These are phyloP conservation scores for Pleurotus cornucopiae DNA, from an alignment of 768 basidiomycete genomes.

Conservation along the genomic window DNA sequence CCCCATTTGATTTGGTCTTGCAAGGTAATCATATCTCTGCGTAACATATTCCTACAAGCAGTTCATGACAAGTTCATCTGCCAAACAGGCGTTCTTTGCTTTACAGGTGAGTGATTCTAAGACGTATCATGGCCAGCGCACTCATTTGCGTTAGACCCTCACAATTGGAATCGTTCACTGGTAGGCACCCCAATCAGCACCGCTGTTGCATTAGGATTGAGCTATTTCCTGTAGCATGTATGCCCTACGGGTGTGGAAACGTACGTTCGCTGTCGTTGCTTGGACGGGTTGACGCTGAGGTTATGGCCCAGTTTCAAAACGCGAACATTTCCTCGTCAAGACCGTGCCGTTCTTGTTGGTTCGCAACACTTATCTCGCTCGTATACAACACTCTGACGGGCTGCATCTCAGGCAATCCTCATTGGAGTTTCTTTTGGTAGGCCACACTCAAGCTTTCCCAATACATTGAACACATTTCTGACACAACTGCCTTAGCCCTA, in stretches of 20 bases:
- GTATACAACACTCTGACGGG: not conserved
- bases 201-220: not conserved
- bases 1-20: constrained; percentile 1
- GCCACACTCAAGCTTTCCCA: not conserved
- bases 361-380: not conserved
- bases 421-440: not conserved
- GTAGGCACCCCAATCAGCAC: not conserved
- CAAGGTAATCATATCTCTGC: not conserved
- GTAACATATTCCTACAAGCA: not conserved
- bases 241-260: not conserved
- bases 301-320: not conserved
- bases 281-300: not conserved
- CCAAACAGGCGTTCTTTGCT: not conserved
- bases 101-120: not conserved
- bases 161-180: constrained; percentile 4
- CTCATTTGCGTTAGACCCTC: not conserved
- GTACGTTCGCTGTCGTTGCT: not conserved
- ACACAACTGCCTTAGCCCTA: no score
- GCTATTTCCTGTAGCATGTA: not conserved
- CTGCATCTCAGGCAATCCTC: not conserved
- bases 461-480: no score
- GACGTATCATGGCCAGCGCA: no score
- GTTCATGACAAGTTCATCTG: no score
- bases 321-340: not conserved
- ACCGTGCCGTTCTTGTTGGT: not conserved